A percentile compares a stretch with the other conserved stretches of the same genome.
Evolutionary conservation across 1,139 yeast species (phyloP).

Genomic region (Candida pseudoviswanathii): DNA sequence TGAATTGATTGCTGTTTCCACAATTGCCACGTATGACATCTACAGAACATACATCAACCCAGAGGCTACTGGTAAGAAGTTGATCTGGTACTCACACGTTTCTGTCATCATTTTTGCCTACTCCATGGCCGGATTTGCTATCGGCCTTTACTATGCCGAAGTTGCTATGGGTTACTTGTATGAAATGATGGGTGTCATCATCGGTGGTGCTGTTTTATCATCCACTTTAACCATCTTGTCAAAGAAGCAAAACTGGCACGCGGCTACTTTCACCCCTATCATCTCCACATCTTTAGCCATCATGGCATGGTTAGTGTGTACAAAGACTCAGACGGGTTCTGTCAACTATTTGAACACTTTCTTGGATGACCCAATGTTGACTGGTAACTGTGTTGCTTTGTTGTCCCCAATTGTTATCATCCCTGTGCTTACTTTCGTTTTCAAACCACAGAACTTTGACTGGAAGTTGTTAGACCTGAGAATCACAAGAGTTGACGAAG

Average conservation of each 20-base stretch:
- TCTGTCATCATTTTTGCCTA: slow-evolving; percentile 68
- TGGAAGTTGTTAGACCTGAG: slow-evolving; percentile 57
- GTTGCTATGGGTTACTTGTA: slow-evolving; percentile 85
- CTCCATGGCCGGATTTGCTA: slow-evolving; percentile 77
- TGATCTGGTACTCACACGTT: slow-evolving; percentile 67
- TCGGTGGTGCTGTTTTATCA: slow-evolving; percentile 85
- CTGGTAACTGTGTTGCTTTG: slow-evolving; percentile 83
- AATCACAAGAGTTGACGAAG: slow-evolving; percentile 68
- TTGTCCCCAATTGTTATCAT: slow-evolving; percentile 70
- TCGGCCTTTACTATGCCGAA: slow-evolving; percentile 79
- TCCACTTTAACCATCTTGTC: slow-evolving; percentile 72
- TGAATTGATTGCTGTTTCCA: slow-evolving; percentile 83
- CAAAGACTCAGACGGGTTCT: slow-evolving; percentile 53
- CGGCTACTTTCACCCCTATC: slow-evolving; percentile 63
- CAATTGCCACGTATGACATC: slow-evolving; percentile 81
- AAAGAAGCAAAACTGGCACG: slow-evolving; percentile 60
- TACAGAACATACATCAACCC: slow-evolving; percentile 82
- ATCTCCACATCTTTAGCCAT: slow-evolving; percentile 64
- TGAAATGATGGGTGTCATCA: slow-evolving; percentile 84
- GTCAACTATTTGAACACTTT: slow-evolving; percentile 68
- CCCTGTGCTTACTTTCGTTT: slow-evolving; percentile 64
- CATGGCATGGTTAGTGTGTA: slow-evolving; percentile 65
- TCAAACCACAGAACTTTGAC: slow-evolving; percentile 74
- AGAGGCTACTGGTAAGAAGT: slow-evolving; percentile 67
- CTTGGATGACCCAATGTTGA: slow-evolving; percentile 78